Base-by-base conservation (phyloP, 371 early-diverging fungal genomes). In the Lichtheimia ornata region DNA sequence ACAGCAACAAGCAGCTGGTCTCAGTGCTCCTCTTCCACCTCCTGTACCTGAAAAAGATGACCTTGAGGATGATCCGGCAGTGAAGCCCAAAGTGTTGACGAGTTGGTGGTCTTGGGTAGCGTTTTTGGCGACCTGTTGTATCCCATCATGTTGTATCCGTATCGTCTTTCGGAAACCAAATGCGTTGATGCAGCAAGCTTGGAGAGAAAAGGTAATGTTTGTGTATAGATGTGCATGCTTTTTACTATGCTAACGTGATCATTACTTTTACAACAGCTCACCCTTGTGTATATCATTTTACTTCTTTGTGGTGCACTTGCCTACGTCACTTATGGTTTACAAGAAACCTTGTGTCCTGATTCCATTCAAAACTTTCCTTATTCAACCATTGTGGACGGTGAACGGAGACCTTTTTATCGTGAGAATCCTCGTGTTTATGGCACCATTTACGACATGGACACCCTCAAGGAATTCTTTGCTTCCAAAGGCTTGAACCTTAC, bases 281-380 rank as follows among this genome's bases (percentile, higher is more conserved):
- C 87, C 0, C 73, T 90, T 28, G 80, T 81, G 63, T 84, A 78
- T 66, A 84, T 94, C 60, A 88, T 93, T 45, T 62, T 86, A 9
- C 27, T 80, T 24, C 66, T 91, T n/a, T 91, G 91, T 65, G 82
- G 77, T 17, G 57, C 76, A 0, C 76, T 93, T 15, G 88, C 86
- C 28, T 91, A 87, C 64, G 67, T 93, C 51, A 91, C 90, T 41
- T 90, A 88, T 65, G 88, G 85, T 52, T 67, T 87, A 22, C 73
- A 77, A 35, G 56, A 73, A 22, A 73, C 81, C 24, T 63, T 88
- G 3, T 88, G 88, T 67, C 78, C 82, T 13, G 57, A 56, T 2
- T 44, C 67, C 4, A 41, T 49, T 15, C 44, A 56, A 17, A 65
- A 63, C 17, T 65, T 62, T 50, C 70, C 78, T 22, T 81, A 76